These are phyloP conservation scores for Ascobolus immersus DNA, from an alignment of 495 filamentous ascomycete genomes.

Conservation along the genomic window DNA sequence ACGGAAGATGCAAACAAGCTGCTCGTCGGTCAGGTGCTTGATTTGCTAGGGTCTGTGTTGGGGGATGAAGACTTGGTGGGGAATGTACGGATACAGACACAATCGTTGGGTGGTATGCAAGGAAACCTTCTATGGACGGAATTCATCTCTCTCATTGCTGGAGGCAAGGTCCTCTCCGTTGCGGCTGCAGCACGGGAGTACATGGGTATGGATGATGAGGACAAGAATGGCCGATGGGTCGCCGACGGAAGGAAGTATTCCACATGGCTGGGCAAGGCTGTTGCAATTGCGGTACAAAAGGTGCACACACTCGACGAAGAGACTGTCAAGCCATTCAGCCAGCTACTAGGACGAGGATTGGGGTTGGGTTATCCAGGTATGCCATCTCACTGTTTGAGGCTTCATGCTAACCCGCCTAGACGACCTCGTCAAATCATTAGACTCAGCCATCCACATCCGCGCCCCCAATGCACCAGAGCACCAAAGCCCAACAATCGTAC, in stretches of 20 bases:
- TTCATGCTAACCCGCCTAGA: slow-evolving; percentile 27
- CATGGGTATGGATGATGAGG: slow-evolving; percentile 1
- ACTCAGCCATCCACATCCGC: too few species aligned
- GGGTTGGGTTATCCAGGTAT: slow-evolving; percentile 52
- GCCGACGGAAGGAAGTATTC: slow-evolving; percentile 37
- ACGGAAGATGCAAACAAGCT: too few species aligned
- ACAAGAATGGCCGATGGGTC: slow-evolving; percentile 28
- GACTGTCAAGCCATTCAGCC: slow-evolving; percentile 7
- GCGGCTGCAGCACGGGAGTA: slow-evolving; percentile 43
- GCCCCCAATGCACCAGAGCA: not conserved
- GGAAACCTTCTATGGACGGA: slow-evolving; percentile 40
- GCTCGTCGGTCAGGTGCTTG: too few species aligned
- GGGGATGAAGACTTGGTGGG: too few species aligned
- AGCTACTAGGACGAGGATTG: slow-evolving; percentile 17
- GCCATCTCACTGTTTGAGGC: slow-evolving; percentile 5
- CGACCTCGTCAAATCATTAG: slow-evolving; percentile 23
- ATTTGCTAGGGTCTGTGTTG: too few species aligned
- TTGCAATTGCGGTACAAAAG: slow-evolving; percentile 18
- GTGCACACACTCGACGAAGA: slow-evolving; percentile 27
- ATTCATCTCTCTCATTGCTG: slow-evolving; percentile 31
- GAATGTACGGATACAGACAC: too few species aligned
- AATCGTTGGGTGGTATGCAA: slow-evolving; percentile 10
- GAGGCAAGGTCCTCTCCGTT: slow-evolving; percentile 43
- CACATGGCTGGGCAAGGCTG: slow-evolving; percentile 41
- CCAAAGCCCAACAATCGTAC: not conserved